Base-by-base conservation (phyloP, 164 flowering plant genomes). In the Malania oleifera region DNA sequence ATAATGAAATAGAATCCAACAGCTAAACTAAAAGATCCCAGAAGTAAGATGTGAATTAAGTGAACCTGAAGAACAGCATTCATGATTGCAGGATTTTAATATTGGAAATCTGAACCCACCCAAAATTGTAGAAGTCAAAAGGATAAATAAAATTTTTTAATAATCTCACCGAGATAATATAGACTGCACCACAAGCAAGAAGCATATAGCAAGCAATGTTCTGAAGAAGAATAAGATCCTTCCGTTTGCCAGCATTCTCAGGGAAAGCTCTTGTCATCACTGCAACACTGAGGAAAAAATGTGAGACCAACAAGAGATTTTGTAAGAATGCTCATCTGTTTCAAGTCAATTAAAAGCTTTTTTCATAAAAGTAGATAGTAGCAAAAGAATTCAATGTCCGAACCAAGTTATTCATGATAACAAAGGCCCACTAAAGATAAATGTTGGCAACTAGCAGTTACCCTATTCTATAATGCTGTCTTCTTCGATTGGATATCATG, bases 211-310 rank as follows among this genome's bases (percentile, higher is more conserved):
- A 76, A 41, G 97, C 77, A 49, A 90, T 78, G 60, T 87, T 80
- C 60, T 88, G 95, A 56, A 93, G 88, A 61, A 90, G 77, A 48
- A 83, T 59, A 28, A 90, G 76, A 29, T 73, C 78, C 56, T 65
- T 55, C 47, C 61, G 60, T 48, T 67, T 41, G 12, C 67, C 73
- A 40, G 38, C 45, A 52, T 65, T 63, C 57, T 88, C 80, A 68
- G 97, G 85, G 62, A 73, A 93, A 64, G 97, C 99, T 77, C 88
- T 86, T 34, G 99, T 93, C 97, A 90, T 90, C 57, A 93, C 97
- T 41, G 96, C 97, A 74, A 91, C 96, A 73, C 99, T 93, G 80
- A 27, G 59, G 5, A 28, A 22, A 50, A 57, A 10, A 38, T 52
- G n/a, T 55, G 25, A 44, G 40, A 58, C 1, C 31, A 29, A n/a